A percentile compares a stretch with the other conserved stretches of the same genome.
phyloP scores from a whole-genome alignment of 163 green algal genomes.

The Trebouxiophyceae sp. region DNA sequence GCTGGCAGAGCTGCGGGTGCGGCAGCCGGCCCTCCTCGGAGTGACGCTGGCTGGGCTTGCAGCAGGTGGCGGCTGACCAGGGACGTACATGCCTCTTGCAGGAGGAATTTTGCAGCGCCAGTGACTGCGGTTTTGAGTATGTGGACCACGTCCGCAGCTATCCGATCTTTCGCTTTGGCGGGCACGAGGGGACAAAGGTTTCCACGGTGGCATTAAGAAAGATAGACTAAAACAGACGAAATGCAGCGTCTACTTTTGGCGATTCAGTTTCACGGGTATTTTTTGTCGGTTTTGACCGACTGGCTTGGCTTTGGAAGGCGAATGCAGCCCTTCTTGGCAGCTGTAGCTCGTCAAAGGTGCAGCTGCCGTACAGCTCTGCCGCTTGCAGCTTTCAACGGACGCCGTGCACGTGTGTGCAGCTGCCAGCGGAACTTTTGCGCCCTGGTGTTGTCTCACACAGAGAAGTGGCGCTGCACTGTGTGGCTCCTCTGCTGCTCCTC shows the following conservation, averaged over 20 bases:
- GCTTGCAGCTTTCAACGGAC: background rate
- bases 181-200: slow-evolving; percentile 29
- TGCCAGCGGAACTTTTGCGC: too few relatives aligned
- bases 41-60: background rate
- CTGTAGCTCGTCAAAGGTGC: background rate
- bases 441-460: too few relatives aligned
- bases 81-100: background rate
- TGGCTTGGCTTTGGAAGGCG: too few relatives aligned
- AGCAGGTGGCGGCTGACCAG: background rate
- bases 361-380: background rate
- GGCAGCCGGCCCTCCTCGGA: background rate
- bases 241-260: too few relatives aligned
- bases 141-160: slow-evolving; percentile 40
- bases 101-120: slow-evolving; percentile 11
- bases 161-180: slow-evolving; percentile 35
- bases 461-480: too few relatives aligned
- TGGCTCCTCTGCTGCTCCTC: too few relatives aligned
- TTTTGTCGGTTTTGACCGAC: too few relatives aligned
- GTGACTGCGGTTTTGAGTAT: slow-evolving; percentile 12
- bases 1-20: slow-evolving; percentile 26
- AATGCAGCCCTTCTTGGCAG: too few relatives aligned
- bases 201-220: slow-evolving; percentile 37
- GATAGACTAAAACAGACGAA: background rate
- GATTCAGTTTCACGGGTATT: too few relatives aligned
- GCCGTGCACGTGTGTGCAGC: too few relatives aligned